Conservation (phyloP, 306 rosid genomes). For the Oemleria cerasiformis region DNA sequence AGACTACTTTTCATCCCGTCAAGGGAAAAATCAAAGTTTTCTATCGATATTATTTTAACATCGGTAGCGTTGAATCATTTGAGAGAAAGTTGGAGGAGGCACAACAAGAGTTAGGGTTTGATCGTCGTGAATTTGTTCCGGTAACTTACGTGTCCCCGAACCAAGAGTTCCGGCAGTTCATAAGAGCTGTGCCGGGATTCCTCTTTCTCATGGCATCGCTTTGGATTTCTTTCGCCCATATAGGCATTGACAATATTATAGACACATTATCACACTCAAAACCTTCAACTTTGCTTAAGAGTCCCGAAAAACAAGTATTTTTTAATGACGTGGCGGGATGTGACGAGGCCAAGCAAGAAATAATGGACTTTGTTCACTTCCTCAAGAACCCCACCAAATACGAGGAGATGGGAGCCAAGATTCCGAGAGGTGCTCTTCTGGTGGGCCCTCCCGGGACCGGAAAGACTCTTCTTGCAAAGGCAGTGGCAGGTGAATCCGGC, state of each 20-base stretch:
- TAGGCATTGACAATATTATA: constrained; percentile 31
- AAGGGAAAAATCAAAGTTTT: too few relatives aligned
- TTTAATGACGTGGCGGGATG: constrained; percentile 98
- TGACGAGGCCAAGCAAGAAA: constrained; percentile 95
- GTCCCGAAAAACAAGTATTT: constrained; percentile 9
- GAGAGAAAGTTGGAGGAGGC: constrained; percentile 97
- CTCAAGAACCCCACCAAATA: constrained; percentile 86
- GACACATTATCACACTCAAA: too few relatives aligned
- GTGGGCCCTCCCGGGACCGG: constrained; percentile 98
- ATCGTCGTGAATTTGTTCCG: constrained; percentile 77
- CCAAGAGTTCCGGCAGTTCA: constrained; percentile 65
- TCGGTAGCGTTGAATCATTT: constrained; percentile 88
- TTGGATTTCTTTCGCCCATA: constrained; percentile 46
- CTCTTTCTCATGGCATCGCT: constrained; percentile 65
- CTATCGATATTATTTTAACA: constrained; percentile 53
- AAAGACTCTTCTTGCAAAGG: constrained; percentile 92
- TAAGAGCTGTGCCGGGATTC: constrained; percentile 58
- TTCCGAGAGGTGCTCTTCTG: constrained; percentile 93
- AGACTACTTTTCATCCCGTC: too few relatives aligned
- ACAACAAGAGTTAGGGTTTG: constrained; percentile 71
- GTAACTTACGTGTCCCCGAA: constrained; percentile 67
- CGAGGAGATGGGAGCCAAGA: constrained; percentile 93
- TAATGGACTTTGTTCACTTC: constrained; percentile 95
- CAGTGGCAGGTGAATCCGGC: constrained; percentile 93
- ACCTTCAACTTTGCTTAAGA: too few relatives aligned